Percentiles rank a stretch among this genome's conserved stretches.
phyloP scores from a whole-genome alignment of 768 basidiomycete genomes.

The Suillus spraguei region DNA sequence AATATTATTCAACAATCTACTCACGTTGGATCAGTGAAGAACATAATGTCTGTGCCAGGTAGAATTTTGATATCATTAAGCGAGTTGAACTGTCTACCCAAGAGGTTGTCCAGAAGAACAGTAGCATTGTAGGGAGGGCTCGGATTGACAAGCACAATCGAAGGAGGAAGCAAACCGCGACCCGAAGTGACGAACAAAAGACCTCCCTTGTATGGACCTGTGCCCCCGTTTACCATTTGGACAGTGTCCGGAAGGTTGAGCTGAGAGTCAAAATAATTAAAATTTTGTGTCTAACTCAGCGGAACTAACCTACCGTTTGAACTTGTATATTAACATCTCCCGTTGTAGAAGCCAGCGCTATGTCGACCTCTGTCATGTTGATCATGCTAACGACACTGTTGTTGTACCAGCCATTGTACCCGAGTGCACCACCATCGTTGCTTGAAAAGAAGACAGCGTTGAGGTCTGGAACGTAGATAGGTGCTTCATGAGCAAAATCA shows the following conservation, averaged over 20 bases:
- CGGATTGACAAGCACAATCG: slow-evolving; percentile 67
- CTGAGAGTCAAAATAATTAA: slow-evolving; percentile 36
- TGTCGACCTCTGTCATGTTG: slow-evolving; percentile 55
- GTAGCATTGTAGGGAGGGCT: slow-evolving; percentile 64
- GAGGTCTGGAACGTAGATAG: slow-evolving; percentile 65
- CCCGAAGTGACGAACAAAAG: slow-evolving; percentile 68
- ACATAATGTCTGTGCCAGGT: slow-evolving; percentile 62
- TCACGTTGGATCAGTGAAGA: slow-evolving; percentile 75
- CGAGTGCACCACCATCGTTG: slow-evolving; percentile 66
- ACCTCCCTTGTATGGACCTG: slow-evolving; percentile 59
- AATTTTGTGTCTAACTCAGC: not conserved
- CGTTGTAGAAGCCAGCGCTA: slow-evolving; percentile 40
- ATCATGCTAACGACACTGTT: slow-evolving; percentile 69
- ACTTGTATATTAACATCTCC: slow-evolving; percentile 51
- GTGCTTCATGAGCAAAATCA: slow-evolving; percentile 81
- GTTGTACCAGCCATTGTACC: slow-evolving; percentile 62
- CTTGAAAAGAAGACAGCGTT: slow-evolving; percentile 75
- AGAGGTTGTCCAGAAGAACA: slow-evolving; percentile 75
- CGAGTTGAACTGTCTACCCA: slow-evolving; percentile 81
- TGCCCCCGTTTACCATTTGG: slow-evolving; percentile 75
- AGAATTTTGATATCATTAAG: slow-evolving; percentile 80
- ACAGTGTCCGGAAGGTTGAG: slow-evolving; percentile 57
- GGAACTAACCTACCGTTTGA: slow-evolving; percentile 33
- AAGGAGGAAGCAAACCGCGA: slow-evolving; percentile 61
- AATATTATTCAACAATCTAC: slow-evolving; percentile 23